Percentiles rank a stretch among this genome's conserved stretches.
Conservation (phyloP, 2,329 filamentous ascomycete species). For the Aureobasidium mangrovei region DNA sequence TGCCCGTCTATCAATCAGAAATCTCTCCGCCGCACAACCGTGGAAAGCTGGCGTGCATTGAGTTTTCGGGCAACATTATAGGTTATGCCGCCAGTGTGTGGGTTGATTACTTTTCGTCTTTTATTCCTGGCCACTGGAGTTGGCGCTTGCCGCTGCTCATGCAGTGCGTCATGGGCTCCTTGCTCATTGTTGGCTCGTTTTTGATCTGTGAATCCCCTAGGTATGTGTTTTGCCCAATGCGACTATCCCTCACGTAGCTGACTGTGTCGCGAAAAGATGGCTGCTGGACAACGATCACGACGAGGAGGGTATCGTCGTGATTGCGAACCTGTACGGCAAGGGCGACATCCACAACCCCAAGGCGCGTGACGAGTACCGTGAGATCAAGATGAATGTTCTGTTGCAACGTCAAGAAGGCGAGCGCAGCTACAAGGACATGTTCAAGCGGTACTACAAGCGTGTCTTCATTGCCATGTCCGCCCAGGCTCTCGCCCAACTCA, state of each 20-base stretch:
- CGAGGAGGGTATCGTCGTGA: constrained; percentile 95
- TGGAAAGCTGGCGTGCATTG: constrained; percentile 91
- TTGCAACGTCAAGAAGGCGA: constrained; percentile 92
- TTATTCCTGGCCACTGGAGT: constrained; percentile 72
- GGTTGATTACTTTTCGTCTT: constrained; percentile 97
- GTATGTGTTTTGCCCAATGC: constrained; percentile 39
- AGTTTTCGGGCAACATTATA: constrained; percentile 94
- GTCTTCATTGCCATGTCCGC: constrained; percentile 99
- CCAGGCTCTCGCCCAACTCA: constrained; percentile 88
- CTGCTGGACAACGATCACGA: constrained; percentile 95
- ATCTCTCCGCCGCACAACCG: constrained; percentile 88
- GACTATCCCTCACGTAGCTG: neutral
- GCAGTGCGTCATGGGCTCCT: constrained; percentile 88
- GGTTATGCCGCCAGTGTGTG: constrained; percentile 95
- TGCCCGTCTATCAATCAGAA: constrained; percentile 46
- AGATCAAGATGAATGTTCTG: constrained; percentile 98
- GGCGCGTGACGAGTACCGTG: constrained; percentile 89
- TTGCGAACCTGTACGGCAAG: constrained; percentile 92
- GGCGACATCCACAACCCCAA: constrained; percentile 91
- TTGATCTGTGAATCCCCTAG: constrained; percentile 94
- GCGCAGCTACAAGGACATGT: constrained; percentile 87
- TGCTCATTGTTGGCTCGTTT: constrained; percentile 77
- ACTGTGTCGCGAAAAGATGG: constrained; percentile 54
- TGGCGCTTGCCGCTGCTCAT: constrained; percentile 86
- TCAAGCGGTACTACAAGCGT: constrained; percentile 78